Evolutionary conservation across 2,329 filamentous ascomycete species (phyloP).

Genomic region (Massarina eburnea): DNA sequence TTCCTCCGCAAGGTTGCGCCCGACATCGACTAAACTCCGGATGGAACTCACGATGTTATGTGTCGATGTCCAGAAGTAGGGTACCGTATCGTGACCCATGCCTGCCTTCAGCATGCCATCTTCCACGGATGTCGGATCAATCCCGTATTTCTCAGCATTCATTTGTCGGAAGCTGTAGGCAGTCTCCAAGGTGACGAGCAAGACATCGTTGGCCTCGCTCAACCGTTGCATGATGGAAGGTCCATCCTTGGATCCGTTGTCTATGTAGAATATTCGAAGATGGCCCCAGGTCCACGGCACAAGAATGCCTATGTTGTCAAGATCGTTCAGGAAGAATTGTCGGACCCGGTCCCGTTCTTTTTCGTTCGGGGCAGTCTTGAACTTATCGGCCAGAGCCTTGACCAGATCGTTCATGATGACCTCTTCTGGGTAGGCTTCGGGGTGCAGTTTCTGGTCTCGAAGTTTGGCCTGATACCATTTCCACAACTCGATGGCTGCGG

Average conservation of each 20-base stretch:
- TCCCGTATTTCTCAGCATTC: slow-evolving; percentile 71
- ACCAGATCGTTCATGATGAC: slow-evolving; percentile 75
- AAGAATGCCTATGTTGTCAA: slow-evolving; percentile 71
- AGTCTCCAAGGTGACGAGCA: slow-evolving; percentile 64
- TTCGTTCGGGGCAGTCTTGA: slow-evolving; percentile 66
- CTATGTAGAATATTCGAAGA: slow-evolving; percentile 74
- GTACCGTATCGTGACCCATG: slow-evolving; percentile 67
- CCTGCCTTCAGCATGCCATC: slow-evolving; percentile 46
- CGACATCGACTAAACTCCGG: slow-evolving; percentile 43
- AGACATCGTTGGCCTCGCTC: slow-evolving; percentile 74
- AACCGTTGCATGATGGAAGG: slow-evolving; percentile 48
- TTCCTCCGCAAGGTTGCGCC: slow-evolving; percentile 44
- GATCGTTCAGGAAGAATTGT: slow-evolving; percentile 73
- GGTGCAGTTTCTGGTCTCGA: slow-evolving; percentile 69
- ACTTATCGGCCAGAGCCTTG: slow-evolving; percentile 72
- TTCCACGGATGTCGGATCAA: slow-evolving; percentile 64
- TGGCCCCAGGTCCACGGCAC: slow-evolving; percentile 69
- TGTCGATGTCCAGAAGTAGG: slow-evolving; percentile 84
- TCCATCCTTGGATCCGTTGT: slow-evolving; percentile 63
- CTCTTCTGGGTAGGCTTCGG: slow-evolving; percentile 60
- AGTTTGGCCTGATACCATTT: slow-evolving; percentile 71
- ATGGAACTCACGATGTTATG: slow-evolving; percentile 46
- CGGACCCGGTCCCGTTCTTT: slow-evolving; percentile 78
- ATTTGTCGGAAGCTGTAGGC: slow-evolving; percentile 71
- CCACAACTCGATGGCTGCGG: slow-evolving; percentile 79